These are phyloP conservation scores for Allodekkera sacchari DNA, from an alignment of 805 yeast genomes.

Conservation along the genomic window DNA sequence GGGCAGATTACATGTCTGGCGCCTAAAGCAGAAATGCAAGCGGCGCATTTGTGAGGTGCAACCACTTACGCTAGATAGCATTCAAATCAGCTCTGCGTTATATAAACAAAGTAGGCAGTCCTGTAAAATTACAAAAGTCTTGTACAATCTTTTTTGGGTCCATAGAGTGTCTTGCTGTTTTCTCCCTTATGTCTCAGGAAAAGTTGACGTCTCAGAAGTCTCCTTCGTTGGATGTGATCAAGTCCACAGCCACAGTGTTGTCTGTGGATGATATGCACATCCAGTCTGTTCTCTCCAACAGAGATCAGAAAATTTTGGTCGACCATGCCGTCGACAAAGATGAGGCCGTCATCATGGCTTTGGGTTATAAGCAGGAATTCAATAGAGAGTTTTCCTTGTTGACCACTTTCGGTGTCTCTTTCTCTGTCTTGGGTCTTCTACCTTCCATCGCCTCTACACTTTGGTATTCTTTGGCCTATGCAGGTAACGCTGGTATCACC, in stretches of 20 bases:
- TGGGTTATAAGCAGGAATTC: conserved; percentile 58
- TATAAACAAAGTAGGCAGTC: no score
- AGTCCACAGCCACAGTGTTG: conserved; percentile 20
- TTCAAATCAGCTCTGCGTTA: no score
- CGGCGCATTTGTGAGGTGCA: no score
- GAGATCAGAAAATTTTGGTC: conserved; percentile 21
- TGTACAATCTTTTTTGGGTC: no score
- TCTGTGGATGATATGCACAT: conserved; percentile 21
- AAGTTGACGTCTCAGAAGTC: no score
- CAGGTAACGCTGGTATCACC: conserved; percentile 55
- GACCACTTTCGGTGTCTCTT: conserved; percentile 55
- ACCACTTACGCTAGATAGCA: no score
- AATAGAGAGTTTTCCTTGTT: conserved; percentile 50
- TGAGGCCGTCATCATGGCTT: conserved; percentile 45
- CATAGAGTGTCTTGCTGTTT: no score
- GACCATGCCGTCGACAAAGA: conserved; percentile 41
- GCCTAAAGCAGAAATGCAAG: no score
- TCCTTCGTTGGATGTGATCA: conserved; percentile 2
- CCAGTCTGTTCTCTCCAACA: conserved; percentile 18
- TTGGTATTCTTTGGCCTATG: conserved; percentile 48
- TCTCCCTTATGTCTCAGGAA: no score
- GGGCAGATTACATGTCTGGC: no score
- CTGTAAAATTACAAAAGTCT: no score
- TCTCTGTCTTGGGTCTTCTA: conserved; percentile 54
- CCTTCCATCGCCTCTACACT: conserved; percentile 59